Evolutionary conservation across 2,329 filamentous ascomycete species (phyloP).

Genomic region (Xylaria sp.): DNA sequence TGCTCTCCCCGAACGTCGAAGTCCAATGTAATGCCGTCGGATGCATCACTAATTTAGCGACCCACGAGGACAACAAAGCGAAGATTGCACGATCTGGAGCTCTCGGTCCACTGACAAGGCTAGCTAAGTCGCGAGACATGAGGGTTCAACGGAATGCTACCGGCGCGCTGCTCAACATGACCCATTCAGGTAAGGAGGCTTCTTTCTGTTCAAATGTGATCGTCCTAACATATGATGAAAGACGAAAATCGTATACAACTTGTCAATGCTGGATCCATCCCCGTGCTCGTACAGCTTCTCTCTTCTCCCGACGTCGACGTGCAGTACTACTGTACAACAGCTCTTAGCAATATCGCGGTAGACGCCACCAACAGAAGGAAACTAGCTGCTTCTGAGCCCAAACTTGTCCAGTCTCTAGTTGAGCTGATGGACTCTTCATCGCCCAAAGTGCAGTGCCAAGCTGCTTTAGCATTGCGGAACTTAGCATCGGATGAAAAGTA

Average conservation of each 20-base stretch:
- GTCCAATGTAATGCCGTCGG: slow-evolving; percentile 99
- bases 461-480: slow-evolving; percentile 91
- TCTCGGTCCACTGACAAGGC: slow-evolving; percentile 85
- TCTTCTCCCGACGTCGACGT: slow-evolving; percentile 95
- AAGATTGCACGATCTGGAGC: slow-evolving; percentile 97
- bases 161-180: slow-evolving; percentile 97
- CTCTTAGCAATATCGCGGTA: slow-evolving; percentile 97
- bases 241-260: slow-evolving; percentile 98
- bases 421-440: slow-evolving; percentile 97
- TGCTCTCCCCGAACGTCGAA: slow-evolving; percentile 97
- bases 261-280: slow-evolving; percentile 96
- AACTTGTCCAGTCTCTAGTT: slow-evolving; percentile 91
- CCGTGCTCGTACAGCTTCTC: slow-evolving; percentile 93
- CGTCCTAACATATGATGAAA: slow-evolving; percentile 50
- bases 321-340: slow-evolving; percentile 99
- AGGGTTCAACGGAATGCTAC: slow-evolving; percentile 97
- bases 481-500: slow-evolving; percentile 98
- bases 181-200: slow-evolving; percentile 83
- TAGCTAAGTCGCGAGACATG: slow-evolving; percentile 99
- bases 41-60: slow-evolving; percentile 97
- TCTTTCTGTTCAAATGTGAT: neutral
- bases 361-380: slow-evolving; percentile 91
- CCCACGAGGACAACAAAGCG: slow-evolving; percentile 98
- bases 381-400: slow-evolving; percentile 88
- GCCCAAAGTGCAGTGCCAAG: slow-evolving; percentile 97